These are phyloP conservation scores for Nidula microcarpa DNA, from an alignment of 768 basidiomycete species.

Conservation along the genomic window DNA sequence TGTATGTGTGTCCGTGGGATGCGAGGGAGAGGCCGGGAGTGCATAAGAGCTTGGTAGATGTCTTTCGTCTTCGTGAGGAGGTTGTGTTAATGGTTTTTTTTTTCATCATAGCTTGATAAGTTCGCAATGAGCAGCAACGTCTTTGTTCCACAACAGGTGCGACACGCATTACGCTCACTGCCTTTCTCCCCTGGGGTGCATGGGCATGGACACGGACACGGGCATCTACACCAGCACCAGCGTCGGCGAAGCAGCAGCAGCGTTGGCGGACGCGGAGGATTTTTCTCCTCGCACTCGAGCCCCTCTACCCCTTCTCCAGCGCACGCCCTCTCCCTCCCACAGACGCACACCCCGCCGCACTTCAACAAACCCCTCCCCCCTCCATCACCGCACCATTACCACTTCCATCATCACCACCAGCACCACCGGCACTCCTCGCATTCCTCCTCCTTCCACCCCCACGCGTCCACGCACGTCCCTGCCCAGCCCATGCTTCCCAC, in stretches of 20 bases:
- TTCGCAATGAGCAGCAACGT: conserved; percentile 76
- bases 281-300: conserved; percentile 25
- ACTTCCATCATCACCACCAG: conserved; percentile 9
- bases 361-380: conserved; percentile 26
- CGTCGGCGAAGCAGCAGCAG: no score
- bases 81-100: not conserved
- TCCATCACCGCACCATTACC: conserved; percentile 19
- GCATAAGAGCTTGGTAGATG: conserved; percentile 61
- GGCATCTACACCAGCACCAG: no score
- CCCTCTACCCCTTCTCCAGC: conserved; percentile 18
- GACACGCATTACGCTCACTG: conserved; percentile 28
- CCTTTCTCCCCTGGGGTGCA: conserved; percentile 16
- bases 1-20: conserved; percentile 71
- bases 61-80: not conserved
- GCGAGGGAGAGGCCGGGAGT: conserved; percentile 63
- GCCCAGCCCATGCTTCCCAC: conserved; percentile 18
- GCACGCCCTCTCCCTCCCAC: conserved; percentile 16
- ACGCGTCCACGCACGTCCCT: conserved; percentile 11
- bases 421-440: conserved; percentile 21
- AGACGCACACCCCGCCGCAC: conserved; percentile 20
- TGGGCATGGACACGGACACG: conserved; percentile 5
- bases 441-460: conserved; percentile 22
- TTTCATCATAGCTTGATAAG: conserved; percentile 56
- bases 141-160: conserved; percentile 40
- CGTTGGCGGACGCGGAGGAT: not conserved